Evolutionary conservation across 768 basidiomycete species (phyloP).

Genomic region (Cytidiella melzeri): DNA sequence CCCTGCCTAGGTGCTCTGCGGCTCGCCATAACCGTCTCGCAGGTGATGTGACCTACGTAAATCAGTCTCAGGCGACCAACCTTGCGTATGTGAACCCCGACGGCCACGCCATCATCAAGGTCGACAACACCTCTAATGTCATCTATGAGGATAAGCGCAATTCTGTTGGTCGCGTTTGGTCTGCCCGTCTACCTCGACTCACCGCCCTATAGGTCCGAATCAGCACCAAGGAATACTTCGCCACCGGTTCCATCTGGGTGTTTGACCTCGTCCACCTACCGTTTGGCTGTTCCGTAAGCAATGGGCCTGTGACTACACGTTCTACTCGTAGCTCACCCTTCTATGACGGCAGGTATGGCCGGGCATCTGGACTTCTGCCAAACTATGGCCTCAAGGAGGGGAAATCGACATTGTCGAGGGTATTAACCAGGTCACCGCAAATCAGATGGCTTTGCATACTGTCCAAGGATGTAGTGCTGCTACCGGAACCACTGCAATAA

Average conservation of each 20-base stretch:
- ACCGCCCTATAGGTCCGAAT: conserved; percentile 34
- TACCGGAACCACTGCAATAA: conserved; percentile 26
- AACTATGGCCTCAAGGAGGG: conserved; percentile 34
- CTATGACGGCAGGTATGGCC: conserved; percentile 27
- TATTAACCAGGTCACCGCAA: conserved; percentile 45
- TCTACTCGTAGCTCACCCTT: too few relatives aligned
- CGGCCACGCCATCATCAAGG: conserved; percentile 64
- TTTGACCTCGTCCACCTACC: conserved; percentile 43
- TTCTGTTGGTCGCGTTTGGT: conserved; percentile 39
- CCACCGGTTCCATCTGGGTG: conserved; percentile 38
- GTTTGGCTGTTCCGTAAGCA: conserved; percentile 41
- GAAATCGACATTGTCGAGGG: conserved; percentile 40
- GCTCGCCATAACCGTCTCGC: conserved; percentile 33
- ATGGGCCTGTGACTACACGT: background rate
- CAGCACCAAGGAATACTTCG: conserved; percentile 34
- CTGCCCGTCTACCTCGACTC: background rate
- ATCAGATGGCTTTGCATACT: conserved; percentile 56
- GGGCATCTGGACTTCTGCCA: conserved; percentile 27
- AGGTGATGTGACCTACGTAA: conserved; percentile 63
- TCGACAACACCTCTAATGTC: conserved; percentile 63
- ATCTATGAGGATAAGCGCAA: conserved; percentile 49
- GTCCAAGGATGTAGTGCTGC: conserved; percentile 30
- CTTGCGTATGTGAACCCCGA: conserved; percentile 56
- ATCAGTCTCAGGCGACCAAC: conserved; percentile 37
- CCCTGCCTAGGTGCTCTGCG: background rate